Percentiles rank a stretch among this genome's conserved stretches.
Evolutionary conservation across 352 stramenopile species (phyloP).

Genomic region (Globisporangium paroecandrum): DNA sequence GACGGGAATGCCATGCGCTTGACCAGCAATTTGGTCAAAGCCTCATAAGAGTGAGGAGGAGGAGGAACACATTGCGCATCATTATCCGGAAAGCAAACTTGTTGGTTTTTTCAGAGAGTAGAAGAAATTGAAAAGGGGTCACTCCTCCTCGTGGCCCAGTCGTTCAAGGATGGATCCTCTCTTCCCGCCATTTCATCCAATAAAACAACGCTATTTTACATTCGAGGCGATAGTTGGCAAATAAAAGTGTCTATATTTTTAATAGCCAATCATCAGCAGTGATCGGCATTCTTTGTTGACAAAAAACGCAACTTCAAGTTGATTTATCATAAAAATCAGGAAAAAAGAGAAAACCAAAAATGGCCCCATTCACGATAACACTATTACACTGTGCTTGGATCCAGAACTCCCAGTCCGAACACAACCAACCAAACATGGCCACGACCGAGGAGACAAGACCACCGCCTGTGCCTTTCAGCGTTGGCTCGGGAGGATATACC

Average conservation of each 20-base stretch:
- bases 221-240: not conserved
- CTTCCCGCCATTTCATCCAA: not conserved
- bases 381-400: not conserved
- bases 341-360: not conserved
- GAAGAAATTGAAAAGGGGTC: not conserved
- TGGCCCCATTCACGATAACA: too few relatives aligned
- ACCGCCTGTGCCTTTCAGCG: too few relatives aligned
- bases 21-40: too few relatives aligned
- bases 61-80: too few relatives aligned
- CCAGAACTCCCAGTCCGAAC: too few relatives aligned
- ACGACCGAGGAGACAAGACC: too few relatives aligned
- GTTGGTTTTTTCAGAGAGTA: not conserved
- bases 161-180: not conserved
- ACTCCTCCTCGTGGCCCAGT: constrained; percentile 3
- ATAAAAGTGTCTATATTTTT: not conserved
- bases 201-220: not conserved
- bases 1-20: too few relatives aligned
- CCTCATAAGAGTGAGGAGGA: too few relatives aligned
- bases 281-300: not conserved
- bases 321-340: not conserved
- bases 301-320: not conserved
- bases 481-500: too few relatives aligned
- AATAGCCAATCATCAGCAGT: not conserved
- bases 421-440: too few relatives aligned
- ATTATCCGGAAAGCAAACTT: not conserved